Evolutionary conservation across 2,329 filamentous ascomycete species (phyloP), one percentile per base, ranked within the genome.

Genomic region (Scorias spongiosa): DNA sequence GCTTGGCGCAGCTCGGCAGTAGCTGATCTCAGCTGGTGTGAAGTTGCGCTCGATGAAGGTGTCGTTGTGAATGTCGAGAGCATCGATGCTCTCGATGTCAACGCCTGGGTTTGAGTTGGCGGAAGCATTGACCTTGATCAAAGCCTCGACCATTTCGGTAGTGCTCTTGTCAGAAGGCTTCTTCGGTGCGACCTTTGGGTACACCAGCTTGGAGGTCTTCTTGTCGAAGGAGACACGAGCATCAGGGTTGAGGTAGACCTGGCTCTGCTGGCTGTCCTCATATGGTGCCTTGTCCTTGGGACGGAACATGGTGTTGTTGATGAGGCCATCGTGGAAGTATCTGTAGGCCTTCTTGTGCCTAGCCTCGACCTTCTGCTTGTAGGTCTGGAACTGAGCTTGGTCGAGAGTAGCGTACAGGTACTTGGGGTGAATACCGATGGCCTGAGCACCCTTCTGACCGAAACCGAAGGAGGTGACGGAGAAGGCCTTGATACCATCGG

Each of bases 381-480:
- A 98, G 45, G 77, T 70, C 47, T 77, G 68, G 66, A 86, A 98
- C 42, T 84, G 82, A 40, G 80, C 70, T 66, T 89, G 76, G 59
- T 96, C 89, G 42, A 98, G 82, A n/a, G 85, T 81, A 41, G 91
- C 91, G 56, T 81, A 98, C 46, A 98, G 76, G 66, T 96, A 98
- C 67, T 84, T 89, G 59, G 93, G 86, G 64, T 98, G 91, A 42
- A 98, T 82, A 72, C 89, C 91, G 58, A 98, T 93, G 38, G 84
- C 89, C 66, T 98, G 93, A 20, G 91, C 85, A 60, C 91, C 91
- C 78, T 98, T 98, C 67, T 98, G 91, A 54, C 91, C 91, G 72
- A 98, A 98, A 66, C 91, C 91, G 64, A 98, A 98, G 0, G 93
- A 98, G 6, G 93, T 98, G 51, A 98, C 86, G 1, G 87, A 94